These are phyloP conservation scores for Debaryomyces coudertii DNA, from an alignment of 1,139 yeast genomes.

Conservation along the genomic window DNA sequence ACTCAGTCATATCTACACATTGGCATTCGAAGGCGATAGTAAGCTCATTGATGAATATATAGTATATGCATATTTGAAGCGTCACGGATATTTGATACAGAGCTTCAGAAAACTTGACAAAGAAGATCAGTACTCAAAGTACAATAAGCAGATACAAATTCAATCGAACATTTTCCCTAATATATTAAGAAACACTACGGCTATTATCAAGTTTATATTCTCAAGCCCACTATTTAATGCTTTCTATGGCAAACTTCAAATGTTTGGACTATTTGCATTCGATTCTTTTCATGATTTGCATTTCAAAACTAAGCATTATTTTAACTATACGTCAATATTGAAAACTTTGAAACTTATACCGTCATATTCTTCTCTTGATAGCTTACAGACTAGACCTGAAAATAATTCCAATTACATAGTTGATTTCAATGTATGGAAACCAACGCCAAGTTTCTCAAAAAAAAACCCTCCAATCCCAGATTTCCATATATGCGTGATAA, in stretches of 20 bases:
- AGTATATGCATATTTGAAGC: conserved; percentile 74
- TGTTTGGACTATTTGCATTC: conserved; percentile 17
- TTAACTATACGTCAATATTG: conserved; percentile 43
- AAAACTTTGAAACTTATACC: conserved; percentile 40
- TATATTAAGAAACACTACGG: not conserved
- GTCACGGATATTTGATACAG: conserved; percentile 76
- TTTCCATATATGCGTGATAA: conserved; percentile 66
- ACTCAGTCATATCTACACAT: conserved; percentile 66
- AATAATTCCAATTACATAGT: conserved; percentile 19
- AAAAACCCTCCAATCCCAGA: conserved; percentile 73
- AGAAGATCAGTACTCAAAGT: conserved; percentile 15
- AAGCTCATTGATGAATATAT: conserved; percentile 59
- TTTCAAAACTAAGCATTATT: conserved; percentile 33
- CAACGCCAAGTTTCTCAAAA: conserved; percentile 69
- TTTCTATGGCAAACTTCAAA: not conserved
- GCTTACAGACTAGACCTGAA: conserved; percentile 15
- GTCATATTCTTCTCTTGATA: conserved; percentile 24
- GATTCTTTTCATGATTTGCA: conserved; percentile 20
- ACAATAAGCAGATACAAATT: conserved; percentile 1
- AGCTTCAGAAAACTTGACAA: conserved; percentile 25
- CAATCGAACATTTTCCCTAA: not conserved
- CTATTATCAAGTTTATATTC: not conserved
- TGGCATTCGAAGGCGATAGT: conserved; percentile 45
- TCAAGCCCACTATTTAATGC: not conserved
- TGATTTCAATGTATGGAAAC: conserved; percentile 83